Evolutionary conservation across 257 asterid species (phyloP), one percentile per base, ranked within the genome.

Genomic region (Lantana camara): DNA sequence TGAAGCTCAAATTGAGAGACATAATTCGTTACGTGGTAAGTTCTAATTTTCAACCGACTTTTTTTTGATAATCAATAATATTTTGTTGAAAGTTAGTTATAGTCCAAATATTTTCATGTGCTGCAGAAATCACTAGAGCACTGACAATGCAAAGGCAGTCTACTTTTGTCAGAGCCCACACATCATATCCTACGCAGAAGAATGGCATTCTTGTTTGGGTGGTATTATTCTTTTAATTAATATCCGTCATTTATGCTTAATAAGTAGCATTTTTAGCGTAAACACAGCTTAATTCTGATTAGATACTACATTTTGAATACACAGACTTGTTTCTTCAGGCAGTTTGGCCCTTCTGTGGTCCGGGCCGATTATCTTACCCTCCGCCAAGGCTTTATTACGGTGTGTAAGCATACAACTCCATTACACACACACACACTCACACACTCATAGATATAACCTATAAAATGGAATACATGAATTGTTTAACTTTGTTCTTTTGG

Each of bases 311-410:
- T 12, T 35, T 66, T 70, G 68, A 47, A 63, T 83, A 58, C 70
- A 19, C 89, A 90, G 99, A 90, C 96, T 1, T 94, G 98, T 77
- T 88, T 90, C 85, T 85, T 94, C 68, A 87, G 98, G 60, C 99
- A 94, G 76, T 94, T 94, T 70, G 96, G 98, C 49, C 87, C 75
- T 72, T 90, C 99, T 19, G 96, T 94, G 44, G 98, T 83, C 49
- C 96, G 96, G 37, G 95, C 95, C 12, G 99, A 94, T 74, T 94
- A 94, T 74, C 95, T 94, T 67, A 82, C 96, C 35, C 98, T 94
- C 29, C 98, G 99, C 64, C 91, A 90, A 78, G 99, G 96, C 53
- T 94, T 94, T 74, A 86, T 94, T 74, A 68, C 71, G 88, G 99
- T 94, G 86, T 61, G 83, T 64, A 52, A 63, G 51, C 75, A 47